A percentile compares a stretch with the other conserved stretches of the same genome.
These are phyloP conservation scores for Abelmoschus esculentus DNA, from an alignment of 345 rosid species.

Conservation along the genomic window DNA sequence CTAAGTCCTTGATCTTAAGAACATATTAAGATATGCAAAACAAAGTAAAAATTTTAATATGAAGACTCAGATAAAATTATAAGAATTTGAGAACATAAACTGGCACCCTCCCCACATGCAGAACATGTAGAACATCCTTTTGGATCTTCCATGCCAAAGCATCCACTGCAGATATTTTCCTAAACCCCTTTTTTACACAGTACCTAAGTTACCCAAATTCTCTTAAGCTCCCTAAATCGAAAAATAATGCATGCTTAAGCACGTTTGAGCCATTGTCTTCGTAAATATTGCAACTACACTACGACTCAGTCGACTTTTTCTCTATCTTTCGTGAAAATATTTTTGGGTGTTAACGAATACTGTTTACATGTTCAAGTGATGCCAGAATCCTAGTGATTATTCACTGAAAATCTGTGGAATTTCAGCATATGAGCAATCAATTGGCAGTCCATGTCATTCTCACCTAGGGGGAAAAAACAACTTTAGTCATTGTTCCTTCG, in stretches of 20 bases:
- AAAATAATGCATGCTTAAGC: no score
- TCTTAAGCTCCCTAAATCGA: no score
- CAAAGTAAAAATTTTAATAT: no score
- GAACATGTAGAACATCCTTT: conserved; percentile 13
- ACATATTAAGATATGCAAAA: no score
- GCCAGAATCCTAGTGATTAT: not conserved
- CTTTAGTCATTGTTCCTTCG: not conserved
- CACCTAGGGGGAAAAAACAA: not conserved
- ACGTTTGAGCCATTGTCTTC: no score
- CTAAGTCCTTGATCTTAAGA: no score
- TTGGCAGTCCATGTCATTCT: not conserved
- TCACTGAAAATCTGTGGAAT: not conserved
- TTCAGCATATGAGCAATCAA: not conserved
- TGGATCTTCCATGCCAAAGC: conserved; percentile 22
- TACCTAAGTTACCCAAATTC: no score
- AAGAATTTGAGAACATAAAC: not conserved
- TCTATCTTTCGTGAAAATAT: not conserved
- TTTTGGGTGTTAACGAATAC: no score
- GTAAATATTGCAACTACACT: no score
- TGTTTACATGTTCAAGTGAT: not conserved
- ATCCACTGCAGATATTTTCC: not conserved
- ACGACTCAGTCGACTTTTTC: not conserved
- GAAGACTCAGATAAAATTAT: no score
- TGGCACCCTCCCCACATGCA: not conserved
- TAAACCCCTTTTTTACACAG: no score